phyloP scores from a whole-genome alignment of 495 filamentous ascomycete genomes.

The Talaromyces nanjingensis region DNA sequence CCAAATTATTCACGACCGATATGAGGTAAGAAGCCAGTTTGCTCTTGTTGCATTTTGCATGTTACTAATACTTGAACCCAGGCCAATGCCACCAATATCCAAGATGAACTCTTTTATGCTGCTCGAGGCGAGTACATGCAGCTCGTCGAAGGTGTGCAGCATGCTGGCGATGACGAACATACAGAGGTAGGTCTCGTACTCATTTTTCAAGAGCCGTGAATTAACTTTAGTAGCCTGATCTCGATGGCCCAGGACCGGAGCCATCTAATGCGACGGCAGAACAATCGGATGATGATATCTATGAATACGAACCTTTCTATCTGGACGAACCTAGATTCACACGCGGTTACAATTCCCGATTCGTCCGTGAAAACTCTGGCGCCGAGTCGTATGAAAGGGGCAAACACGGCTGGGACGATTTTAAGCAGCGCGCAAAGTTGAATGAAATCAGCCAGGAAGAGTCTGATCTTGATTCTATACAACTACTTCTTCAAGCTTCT shows the following conservation, averaged over 20 bases:
- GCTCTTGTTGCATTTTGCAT: constrained; percentile 12
- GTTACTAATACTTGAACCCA: constrained; percentile 5
- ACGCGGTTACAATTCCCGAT: constrained; percentile 31
- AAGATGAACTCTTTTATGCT: constrained; percentile 32
- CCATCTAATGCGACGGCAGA: constrained; percentile 9
- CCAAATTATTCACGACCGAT: constrained; percentile 20
- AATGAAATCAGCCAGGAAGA: constrained; percentile 23
- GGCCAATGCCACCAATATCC: constrained; percentile 23
- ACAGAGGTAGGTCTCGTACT: constrained; percentile 28
- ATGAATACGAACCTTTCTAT: constrained; percentile 18
- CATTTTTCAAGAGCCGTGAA: not conserved
- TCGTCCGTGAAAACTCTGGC: constrained; percentile 27
- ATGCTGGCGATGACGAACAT: constrained; percentile 43
- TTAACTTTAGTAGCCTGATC: constrained; percentile 29
- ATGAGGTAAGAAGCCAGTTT: constrained; percentile 19
- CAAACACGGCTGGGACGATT: constrained; percentile 34
- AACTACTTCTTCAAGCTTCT: not conserved
- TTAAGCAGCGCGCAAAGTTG: constrained; percentile 34
- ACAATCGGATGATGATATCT: not conserved
- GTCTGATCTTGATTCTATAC: not conserved
- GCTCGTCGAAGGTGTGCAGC: constrained; percentile 29
- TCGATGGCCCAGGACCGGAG: constrained; percentile 4
- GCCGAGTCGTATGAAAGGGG: constrained; percentile 29
- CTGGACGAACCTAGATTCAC: constrained; percentile 20
- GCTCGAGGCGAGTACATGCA: constrained; percentile 37